Evolutionary conservation across 1,139 yeast genomes (phyloP).

Genomic region (Scheffersomyces quercinus): DNA sequence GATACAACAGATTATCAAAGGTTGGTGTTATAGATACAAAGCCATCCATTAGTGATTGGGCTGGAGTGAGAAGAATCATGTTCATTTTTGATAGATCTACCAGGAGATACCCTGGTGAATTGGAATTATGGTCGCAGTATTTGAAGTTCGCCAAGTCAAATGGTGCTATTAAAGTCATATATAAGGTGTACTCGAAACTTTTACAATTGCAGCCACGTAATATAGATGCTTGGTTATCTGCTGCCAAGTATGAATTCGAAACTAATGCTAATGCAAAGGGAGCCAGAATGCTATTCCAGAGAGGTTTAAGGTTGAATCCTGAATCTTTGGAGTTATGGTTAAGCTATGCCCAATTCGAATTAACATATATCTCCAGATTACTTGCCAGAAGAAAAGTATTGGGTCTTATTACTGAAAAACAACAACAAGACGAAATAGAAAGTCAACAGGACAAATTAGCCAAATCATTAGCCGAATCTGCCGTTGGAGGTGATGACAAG

Average conservation of each 20-base stretch:
- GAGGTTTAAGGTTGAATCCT: constrained; percentile 80
- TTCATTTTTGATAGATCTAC: constrained; percentile 86
- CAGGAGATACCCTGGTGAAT: constrained; percentile 74
- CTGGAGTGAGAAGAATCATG: constrained; percentile 78
- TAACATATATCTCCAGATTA: constrained; percentile 80
- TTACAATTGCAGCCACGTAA: constrained; percentile 90
- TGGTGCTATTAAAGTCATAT: constrained; percentile 79
- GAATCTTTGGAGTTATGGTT: constrained; percentile 77
- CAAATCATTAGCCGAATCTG: constrained; percentile 24
- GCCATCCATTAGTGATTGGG: constrained; percentile 80
- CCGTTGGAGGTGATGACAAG: constrained; percentile 19
- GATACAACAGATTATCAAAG: constrained; percentile 62
- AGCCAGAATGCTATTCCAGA: constrained; percentile 82
- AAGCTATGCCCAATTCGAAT: constrained; percentile 84
- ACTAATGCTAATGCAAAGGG: constrained; percentile 86
- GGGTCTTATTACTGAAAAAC: constrained; percentile 73
- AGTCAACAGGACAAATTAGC: constrained; percentile 35
- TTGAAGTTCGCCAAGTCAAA: constrained; percentile 70
- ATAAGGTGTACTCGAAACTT: constrained; percentile 74
- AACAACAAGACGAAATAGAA: constrained; percentile 57
- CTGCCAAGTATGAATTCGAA: constrained; percentile 93
- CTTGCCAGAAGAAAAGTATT: constrained; percentile 80
- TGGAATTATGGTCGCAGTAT: constrained; percentile 77
- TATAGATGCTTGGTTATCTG: constrained; percentile 88
- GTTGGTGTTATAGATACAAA: constrained; percentile 51